These are phyloP conservation scores for Brachypodium distachyon DNA, from an alignment of 202 grass and related monocot species.

Conservation along the genomic window DNA sequence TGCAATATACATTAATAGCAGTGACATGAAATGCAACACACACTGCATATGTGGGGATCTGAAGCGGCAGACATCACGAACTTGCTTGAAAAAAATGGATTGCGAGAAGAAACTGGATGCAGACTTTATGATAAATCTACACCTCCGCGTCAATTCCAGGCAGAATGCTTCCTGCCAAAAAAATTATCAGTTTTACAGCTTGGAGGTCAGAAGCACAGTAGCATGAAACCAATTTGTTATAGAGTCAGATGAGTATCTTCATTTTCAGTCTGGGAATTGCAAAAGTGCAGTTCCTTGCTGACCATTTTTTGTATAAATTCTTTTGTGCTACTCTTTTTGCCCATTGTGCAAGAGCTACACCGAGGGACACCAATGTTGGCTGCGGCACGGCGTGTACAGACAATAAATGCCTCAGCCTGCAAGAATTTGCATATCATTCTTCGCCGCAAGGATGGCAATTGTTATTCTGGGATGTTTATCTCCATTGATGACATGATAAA, in stretches of 20 bases:
- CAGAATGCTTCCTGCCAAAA: not conserved
- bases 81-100: not conserved
- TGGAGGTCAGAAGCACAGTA: not conserved
- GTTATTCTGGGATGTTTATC: not conserved
- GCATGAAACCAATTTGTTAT: not conserved
- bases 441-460: not conserved
- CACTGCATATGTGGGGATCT: not conserved
- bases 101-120: not conserved
- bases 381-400: not conserved
- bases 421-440: not conserved
- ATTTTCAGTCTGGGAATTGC: constrained; percentile 3
- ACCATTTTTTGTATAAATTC: constrained; percentile 19
- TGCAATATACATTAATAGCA: constrained; percentile 74
- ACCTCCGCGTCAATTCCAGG: not conserved
- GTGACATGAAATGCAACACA: not conserved
- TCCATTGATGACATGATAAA: not conserved
- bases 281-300: constrained; percentile 22
- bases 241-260: not conserved
- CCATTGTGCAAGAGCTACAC: constrained; percentile 16
- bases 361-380: not conserved
- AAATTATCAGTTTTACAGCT: not conserved
- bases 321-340: constrained; percentile 4
- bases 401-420: constrained; percentile 3
- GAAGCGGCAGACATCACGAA: not conserved
- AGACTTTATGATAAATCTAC: not conserved